A percentile compares a stretch with the other conserved stretches of the same genome.
phyloP scores from a whole-genome alignment of 305 asterid species.

The Fraxinus baroniana region DNA sequence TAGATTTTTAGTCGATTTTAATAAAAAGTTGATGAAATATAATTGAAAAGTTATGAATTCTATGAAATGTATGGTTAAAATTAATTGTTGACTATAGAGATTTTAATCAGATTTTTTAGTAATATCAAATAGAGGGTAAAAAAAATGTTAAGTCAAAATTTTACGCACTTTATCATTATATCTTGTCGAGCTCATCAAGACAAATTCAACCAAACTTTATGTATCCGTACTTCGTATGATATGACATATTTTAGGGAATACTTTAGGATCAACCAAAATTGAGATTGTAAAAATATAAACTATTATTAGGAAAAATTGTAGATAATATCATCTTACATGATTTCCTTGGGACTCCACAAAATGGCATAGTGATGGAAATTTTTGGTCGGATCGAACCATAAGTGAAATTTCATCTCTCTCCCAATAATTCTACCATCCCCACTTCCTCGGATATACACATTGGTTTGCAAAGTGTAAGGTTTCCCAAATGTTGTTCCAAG shows the following conservation, averaged over 20 bases:
- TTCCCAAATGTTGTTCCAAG: constrained; percentile 92
- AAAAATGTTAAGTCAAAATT: background rate
- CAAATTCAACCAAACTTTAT: background rate
- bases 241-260: background rate
- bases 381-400: constrained; percentile 94
- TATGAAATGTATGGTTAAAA: too few species aligned
- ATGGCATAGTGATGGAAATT: constrained; percentile 83
- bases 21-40: too few species aligned
- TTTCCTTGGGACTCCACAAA: constrained; percentile 64
- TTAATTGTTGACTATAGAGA: too few species aligned
- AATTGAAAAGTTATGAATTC: too few species aligned
- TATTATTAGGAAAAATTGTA: background rate
- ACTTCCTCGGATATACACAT: constrained; percentile 81
- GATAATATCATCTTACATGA: constrained; percentile 50
- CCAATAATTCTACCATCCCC: constrained; percentile 85
- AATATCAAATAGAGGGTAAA: background rate
- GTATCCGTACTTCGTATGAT: background rate
- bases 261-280: background rate
- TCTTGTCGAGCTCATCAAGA: background rate
- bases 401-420: constrained; percentile 84
- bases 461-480: constrained; percentile 87
- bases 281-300: background rate
- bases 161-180: background rate
- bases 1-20: too few species aligned
- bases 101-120: too few species aligned